Evolutionary conservation across 1,139 yeast species (phyloP), one percentile per base, ranked within the genome.

Genomic region (Suhomyces panamericanus): DNA sequence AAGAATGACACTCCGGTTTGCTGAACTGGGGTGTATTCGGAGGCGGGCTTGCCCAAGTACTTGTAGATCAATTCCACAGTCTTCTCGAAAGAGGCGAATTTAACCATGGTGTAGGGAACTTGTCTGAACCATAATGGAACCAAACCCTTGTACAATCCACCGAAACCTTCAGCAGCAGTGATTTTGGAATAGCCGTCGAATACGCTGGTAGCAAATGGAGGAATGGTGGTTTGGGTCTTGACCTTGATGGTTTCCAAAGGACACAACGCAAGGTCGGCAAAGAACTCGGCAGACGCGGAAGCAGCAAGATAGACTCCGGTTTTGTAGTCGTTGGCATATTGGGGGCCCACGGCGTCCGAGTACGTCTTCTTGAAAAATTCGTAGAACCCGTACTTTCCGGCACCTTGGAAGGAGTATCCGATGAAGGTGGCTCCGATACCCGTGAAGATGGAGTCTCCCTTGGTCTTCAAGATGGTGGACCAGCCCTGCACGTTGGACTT

Each of bases 21-120:
- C 62, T 86, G 85, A 42, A 79, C 51, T 31, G 78, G 63, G 43
- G 72, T 64, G 63, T 67, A 74, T 43, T 62, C 55, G 32, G 65
- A 61, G 35, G 57, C 69, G 20, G 77, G 77, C 56, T 67, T 71
- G 44, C 75, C 80, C 57, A 66, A 67, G 56, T 71, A 75, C 36
- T 65, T 57, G 66, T 88, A 88, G 57, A 88, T 87, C 42, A 69
- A 64, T 57, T 84, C 88, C 27, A 90, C 96, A 41, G 90, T 85
- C 62, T 83, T 86, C 73, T 91, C 98, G 70, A 91, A 91, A 37
- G 95, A 78, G 17, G 97, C 91, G 69, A 91, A 91, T 70, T 91
- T 91, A 51, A 87, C 95, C 96, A 90, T 90, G 33, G 97, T 91
- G 73, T 91, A 91, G 20, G 97, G 97, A 55, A 91, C 86, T 68